A percentile compares a stretch with the other conserved stretches of the same genome.
Evolutionary conservation across 805 yeast genomes (phyloP).

Genomic region (Candida ipomoeae): DNA sequence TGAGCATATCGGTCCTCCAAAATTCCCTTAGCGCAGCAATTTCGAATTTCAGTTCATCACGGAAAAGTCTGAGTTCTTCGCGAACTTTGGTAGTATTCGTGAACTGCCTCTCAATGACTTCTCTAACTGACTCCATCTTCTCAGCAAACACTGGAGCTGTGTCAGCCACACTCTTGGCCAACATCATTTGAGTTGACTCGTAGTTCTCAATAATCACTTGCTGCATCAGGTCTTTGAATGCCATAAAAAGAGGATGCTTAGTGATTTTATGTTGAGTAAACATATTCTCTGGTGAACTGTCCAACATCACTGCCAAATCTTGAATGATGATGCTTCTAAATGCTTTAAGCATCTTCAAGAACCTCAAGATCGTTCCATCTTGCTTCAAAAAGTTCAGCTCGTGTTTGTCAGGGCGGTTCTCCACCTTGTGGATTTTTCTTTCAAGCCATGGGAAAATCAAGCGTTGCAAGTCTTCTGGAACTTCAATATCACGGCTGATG

Average conservation of each 20-base stretch:
- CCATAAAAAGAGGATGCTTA: background rate
- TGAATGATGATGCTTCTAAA: conserved; percentile 6
- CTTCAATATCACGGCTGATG: conserved; percentile 5
- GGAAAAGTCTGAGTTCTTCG: background rate
- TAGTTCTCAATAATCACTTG: background rate
- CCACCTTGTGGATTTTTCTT: background rate
- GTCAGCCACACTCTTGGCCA: background rate
- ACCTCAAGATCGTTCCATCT: no score
- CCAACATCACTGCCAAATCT: conserved; percentile 7
- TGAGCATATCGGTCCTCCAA: no score
- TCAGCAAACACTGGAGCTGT: background rate
- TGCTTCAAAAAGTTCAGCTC: no score
- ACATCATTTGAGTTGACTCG: background rate
- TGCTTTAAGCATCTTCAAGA: conserved; percentile 2
- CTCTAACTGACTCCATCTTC: background rate
- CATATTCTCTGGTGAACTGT: background rate
- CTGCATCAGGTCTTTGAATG: background rate
- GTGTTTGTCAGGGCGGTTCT: no score
- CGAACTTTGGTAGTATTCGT: background rate
- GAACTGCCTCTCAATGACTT: background rate
- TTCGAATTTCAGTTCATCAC: no score
- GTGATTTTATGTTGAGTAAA: background rate
- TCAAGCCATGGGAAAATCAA: conserved; percentile 8
- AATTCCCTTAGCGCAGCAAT: no score
- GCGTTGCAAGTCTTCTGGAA: background rate